A percentile compares a stretch with the other conserved stretches of the same genome.
These are phyloP conservation scores for Zoysia pacifica DNA, from an alignment of 176 grass and related monocot species.

Conservation along the genomic window DNA sequence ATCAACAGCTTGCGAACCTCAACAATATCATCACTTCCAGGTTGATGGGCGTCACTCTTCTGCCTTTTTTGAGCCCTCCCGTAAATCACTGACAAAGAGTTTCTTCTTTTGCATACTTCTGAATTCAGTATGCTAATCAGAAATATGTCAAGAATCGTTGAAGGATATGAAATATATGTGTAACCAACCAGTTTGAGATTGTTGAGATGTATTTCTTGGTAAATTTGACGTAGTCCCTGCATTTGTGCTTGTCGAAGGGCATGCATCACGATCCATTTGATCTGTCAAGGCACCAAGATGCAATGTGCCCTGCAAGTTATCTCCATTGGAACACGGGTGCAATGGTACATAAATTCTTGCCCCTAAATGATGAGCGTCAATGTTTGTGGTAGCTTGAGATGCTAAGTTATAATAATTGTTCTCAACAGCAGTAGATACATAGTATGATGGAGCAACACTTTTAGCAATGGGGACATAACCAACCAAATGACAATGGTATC, in stretches of 20 bases:
- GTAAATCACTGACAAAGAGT: background rate
- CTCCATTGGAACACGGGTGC: conserved; percentile 29
- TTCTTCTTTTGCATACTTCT: conserved; percentile 37
- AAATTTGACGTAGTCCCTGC: background rate
- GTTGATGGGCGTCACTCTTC: conserved; percentile 7
- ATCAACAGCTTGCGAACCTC: conserved; percentile 33
- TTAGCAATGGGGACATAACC: background rate
- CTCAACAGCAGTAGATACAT: conserved; percentile 27
- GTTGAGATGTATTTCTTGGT: conserved; percentile 13
- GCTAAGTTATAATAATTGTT: conserved; percentile 10
- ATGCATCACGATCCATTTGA: conserved; percentile 27
- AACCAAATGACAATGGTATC: conserved; percentile 24
- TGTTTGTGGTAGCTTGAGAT: conserved; percentile 6
- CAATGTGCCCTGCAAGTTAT: conserved; percentile 27
- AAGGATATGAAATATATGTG: conserved; percentile 12
- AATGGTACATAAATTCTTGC: conserved; percentile 25
- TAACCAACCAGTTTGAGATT: conserved; percentile 47
- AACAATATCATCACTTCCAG: background rate
- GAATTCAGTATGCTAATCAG: conserved; percentile 22
- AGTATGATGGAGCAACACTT: conserved; percentile 17
- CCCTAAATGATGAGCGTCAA: conserved; percentile 13
- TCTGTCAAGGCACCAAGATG: conserved; percentile 1
- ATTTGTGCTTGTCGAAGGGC: conserved; percentile 14
- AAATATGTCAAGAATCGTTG: conserved; percentile 33
- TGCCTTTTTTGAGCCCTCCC: conserved; percentile 36